Evolutionary conservation across 768 basidiomycete species (phyloP), one percentile per base, ranked within the genome.

Genomic region (Cyclocybe cylindracea): DNA sequence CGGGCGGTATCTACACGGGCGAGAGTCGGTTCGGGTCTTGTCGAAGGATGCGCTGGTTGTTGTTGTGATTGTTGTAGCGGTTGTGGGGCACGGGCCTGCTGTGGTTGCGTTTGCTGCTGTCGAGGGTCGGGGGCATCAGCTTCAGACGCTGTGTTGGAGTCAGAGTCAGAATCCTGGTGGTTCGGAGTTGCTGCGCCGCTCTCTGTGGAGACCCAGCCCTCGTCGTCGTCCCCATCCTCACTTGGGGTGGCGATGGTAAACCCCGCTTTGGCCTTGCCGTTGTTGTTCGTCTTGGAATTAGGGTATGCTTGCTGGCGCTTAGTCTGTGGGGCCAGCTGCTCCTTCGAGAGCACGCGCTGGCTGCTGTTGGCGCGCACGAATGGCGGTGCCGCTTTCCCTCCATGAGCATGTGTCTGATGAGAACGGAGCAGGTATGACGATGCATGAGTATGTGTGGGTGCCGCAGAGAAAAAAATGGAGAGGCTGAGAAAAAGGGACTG

Each of bases 201-300:
- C 66, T 87, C 87, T 63, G 84, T 88, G 24, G 88, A 90, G 1
- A 87, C 77, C 87, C 87, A 90, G 50, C 83, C 89, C 49, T 88
- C 86, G 9, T 87, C 86, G 51, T 83, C 83, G 10, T 71, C 70
- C 11, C 72, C 73, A 18, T 71, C 58, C 19, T 68, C 76, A 37
- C 69, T 71, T 31, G 78, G 70, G 45, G 74, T 78, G 7, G 84
- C 74, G 50, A 87, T 74, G 10, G 80, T 79, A 61, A 89, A 88
- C 4, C 81, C 85, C 18, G 70, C 61, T 62, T 82, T 84, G 9
- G 68, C 63, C 57, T 68, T 71, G 49, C 54, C 62, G 3, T 64
- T 69, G 37, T 65, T 66, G n/a, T 24, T 24, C 24, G 56, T 32
- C 52, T 70, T 70, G 29, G 55, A 54, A 33, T 53, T 44, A 50